Conservation (phyloP, 2,329 filamentous ascomycete genomes). For the Microcyclospora tardicrescens region DNA sequence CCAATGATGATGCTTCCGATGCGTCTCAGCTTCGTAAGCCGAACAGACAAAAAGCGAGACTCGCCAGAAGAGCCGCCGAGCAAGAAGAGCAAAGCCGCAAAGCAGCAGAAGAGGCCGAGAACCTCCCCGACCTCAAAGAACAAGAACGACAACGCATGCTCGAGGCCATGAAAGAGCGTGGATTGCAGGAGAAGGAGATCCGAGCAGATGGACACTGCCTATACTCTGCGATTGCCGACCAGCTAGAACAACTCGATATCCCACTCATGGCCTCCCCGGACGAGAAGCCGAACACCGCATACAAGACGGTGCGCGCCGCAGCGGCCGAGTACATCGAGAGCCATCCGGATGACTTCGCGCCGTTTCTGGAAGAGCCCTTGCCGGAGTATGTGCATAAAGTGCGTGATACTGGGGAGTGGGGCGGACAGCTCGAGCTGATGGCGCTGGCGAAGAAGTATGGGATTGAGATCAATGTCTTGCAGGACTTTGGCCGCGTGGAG, state of each 20-base stretch:
- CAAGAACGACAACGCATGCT: constrained; percentile 60
- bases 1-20: constrained; percentile 10
- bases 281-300: constrained; percentile 26
- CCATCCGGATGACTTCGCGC: constrained; percentile 68
- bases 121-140: constrained; percentile 59
- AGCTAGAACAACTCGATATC: constrained; percentile 44
- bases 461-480: constrained; percentile 71
- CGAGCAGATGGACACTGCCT: constrained; percentile 88
- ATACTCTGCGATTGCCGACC: constrained; percentile 82
- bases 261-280: constrained; percentile 24
- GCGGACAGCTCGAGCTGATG: constrained; percentile 78
- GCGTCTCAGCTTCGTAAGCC: constrained; percentile 49
- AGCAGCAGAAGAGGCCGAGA: constrained; percentile 62
- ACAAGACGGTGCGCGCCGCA: constrained; percentile 53
- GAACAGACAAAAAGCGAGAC: constrained; percentile 80
- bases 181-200: constrained; percentile 64
- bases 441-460: constrained; percentile 72
- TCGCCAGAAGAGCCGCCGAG: constrained; percentile 80
- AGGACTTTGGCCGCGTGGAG: constrained; percentile 66
- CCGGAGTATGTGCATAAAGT: constrained; percentile 63
- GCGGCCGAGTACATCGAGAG: constrained; percentile 66
- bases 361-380: constrained; percentile 75
- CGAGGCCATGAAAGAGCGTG: constrained; percentile 48
- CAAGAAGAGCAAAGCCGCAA: constrained; percentile 54
- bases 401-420: constrained; percentile 84